phyloP scores from a whole-genome alignment of 2,329 filamentous ascomycete species.

The Zasmidium citrigriseum region DNA sequence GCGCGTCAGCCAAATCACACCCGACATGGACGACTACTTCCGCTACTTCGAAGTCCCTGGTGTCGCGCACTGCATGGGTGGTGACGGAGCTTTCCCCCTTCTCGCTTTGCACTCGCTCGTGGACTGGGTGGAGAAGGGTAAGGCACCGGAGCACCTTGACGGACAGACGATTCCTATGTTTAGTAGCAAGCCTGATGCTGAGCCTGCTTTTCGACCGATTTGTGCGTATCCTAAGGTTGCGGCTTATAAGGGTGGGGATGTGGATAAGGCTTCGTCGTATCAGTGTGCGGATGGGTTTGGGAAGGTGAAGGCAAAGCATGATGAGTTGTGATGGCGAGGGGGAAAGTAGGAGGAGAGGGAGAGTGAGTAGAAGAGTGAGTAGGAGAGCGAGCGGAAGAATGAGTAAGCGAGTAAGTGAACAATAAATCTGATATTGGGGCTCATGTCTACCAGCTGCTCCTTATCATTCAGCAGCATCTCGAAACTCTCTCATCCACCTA shows the following conservation, averaged over 20 bases:
- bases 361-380: too few relatives aligned
- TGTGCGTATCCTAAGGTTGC: conserved; percentile 27
- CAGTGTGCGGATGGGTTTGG: conserved; percentile 19
- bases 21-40: conserved; percentile 34
- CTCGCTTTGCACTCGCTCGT: conserved; percentile 18
- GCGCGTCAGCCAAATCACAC: conserved; percentile 21
- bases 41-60: conserved; percentile 41
- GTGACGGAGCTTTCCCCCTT: conserved; percentile 28
- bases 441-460: too few relatives aligned
- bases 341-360: neutral
- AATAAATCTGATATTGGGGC: too few relatives aligned
- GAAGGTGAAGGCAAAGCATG: neutral
- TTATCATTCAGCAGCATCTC: too few relatives aligned
- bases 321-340: neutral
- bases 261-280: conserved; percentile 17
- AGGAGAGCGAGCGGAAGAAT: too few relatives aligned
- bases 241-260: conserved; percentile 20
- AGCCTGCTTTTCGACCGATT: conserved; percentile 7
- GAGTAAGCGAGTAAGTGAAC: too few relatives aligned
- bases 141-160: conserved; percentile 23
- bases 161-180: conserved; percentile 4
- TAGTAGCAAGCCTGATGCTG: neutral
- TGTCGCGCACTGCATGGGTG: conserved; percentile 38
- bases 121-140: conserved; percentile 31
- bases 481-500: too few relatives aligned